Evolutionary conservation across 1,284 basidiomycete genomes (phyloP), one percentile per base, ranked within the genome.

Genomic region (Ustilago cynodontis): DNA sequence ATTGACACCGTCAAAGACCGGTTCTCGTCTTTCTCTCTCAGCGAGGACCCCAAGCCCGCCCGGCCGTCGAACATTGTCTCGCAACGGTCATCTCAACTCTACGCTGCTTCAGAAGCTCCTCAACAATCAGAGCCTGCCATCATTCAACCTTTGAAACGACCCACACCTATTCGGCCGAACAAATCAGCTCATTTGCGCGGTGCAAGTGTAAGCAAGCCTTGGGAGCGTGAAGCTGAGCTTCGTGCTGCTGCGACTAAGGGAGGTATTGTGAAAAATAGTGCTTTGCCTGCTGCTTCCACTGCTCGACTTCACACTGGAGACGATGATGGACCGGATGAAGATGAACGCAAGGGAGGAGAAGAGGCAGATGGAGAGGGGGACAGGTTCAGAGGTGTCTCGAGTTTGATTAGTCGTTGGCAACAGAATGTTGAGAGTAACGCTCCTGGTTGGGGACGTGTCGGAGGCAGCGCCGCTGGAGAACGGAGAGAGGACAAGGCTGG

Each of bases 171-270:
- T 13, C 60, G 74, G 1, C 64, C 73, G 16, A 35, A 45, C n/a
- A 73, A 69, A 24, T 35, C 39, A 9, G 31, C 59, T 11, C 57
- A 61, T 13, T 47, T 58, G 18, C 39, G 37, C 29, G 18, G 26
- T 31, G 41, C 24, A 29, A 28, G 53, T 28, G 22, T 31, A 8
- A 51, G 63, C 2, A 82, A 82, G 31, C 80, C 80, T 7, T 82
- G 80, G 80, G 80, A 82, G 53, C 13, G 77, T 1, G 80, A 82
- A 57, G 80, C 80, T 0, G 77, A 68, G 2, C 59, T 74, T 6
- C 45, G 67, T 0, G 77, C 66, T 8, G 69, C 72, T 13, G 66
- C 68, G 2, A 31, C 41, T 1, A 65, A 64, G 10, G 47, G 28
- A 3, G 54, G 51, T 1, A 47, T 77, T 18, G 59, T 72, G 10